phyloP scores from a whole-genome alignment of 768 basidiomycete genomes.

The Auriscalpium vulgare region DNA sequence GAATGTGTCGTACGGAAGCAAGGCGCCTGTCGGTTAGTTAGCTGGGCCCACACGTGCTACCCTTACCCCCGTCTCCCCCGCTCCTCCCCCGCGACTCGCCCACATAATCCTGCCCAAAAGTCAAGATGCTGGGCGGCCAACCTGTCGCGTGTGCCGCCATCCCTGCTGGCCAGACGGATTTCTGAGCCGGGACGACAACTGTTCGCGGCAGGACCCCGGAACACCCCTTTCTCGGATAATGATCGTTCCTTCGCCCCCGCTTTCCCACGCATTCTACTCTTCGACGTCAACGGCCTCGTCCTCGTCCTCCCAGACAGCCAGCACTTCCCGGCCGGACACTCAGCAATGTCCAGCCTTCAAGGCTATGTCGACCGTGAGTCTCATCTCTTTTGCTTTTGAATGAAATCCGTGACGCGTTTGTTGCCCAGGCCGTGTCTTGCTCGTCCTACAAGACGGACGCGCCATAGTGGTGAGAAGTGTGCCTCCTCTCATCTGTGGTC shows the following conservation, averaged over 20 bases:
- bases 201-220: too few species aligned
- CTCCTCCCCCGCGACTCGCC: too few species aligned
- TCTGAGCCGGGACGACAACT: too few species aligned
- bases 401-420: too few species aligned
- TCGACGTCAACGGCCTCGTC: not conserved
- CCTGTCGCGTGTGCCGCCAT: too few species aligned
- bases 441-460: conserved; percentile 94
- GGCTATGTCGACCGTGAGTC: conserved; percentile 82
- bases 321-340: not conserved
- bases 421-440: conserved; percentile 71
- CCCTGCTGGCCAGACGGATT: too few species aligned
- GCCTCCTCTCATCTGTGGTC: not conserved
- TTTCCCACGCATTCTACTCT: not conserved
- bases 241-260: not conserved
- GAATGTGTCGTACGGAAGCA: not conserved
- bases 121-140: too few species aligned
- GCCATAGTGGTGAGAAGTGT: conserved; percentile 71
- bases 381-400: not conserved
- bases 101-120: too few species aligned
- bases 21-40: not conserved
- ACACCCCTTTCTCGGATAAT: not conserved
- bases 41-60: too few species aligned
- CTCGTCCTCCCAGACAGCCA: not conserved
- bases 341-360: conserved; percentile 80
- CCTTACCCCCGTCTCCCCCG: too few species aligned